phyloP scores from a whole-genome alignment of 495 filamentous ascomycete genomes.

The Chlorociboria aeruginascens region DNA sequence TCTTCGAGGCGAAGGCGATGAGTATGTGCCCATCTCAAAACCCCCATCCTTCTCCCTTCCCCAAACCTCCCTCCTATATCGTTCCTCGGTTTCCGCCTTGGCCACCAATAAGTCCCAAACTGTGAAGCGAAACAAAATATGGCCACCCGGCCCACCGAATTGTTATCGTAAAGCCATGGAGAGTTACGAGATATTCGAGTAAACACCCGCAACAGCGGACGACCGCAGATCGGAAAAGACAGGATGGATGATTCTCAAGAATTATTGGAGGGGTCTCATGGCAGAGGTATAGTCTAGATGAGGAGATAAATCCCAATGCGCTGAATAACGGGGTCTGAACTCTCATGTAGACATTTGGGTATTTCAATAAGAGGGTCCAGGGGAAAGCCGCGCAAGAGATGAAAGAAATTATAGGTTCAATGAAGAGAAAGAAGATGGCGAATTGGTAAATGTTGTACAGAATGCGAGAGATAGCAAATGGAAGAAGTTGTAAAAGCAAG shows the following conservation, averaged over 20 bases:
- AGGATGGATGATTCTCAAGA: slow-evolving; percentile 16
- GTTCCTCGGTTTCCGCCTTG: slow-evolving; percentile 5
- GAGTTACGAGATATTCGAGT: slow-evolving; percentile 36
- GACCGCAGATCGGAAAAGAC: slow-evolving; percentile 15
- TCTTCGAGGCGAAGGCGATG: too few species aligned
- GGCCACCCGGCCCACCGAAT: slow-evolving; percentile 39
- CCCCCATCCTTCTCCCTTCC: not conserved
- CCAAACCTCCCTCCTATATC: not conserved
- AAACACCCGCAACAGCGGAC: slow-evolving; percentile 38
- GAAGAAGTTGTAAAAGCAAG: too few species aligned
- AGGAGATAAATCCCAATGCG: not conserved
- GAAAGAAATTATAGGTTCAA: not conserved
- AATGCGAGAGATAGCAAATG: slow-evolving; percentile 1
- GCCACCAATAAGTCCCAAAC: slow-evolving; percentile 13
- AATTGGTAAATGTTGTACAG: not conserved
- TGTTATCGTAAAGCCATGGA: slow-evolving; percentile 38
- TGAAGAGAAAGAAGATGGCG: not conserved
- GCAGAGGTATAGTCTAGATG: slow-evolving; percentile 3
- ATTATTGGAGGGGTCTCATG: slow-evolving; percentile 15
- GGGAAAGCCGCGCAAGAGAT: not conserved
- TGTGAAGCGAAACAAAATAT: slow-evolving; percentile 4
- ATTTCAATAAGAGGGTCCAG: not conserved
- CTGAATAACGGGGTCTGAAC: not conserved
- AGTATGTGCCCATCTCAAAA: not conserved
- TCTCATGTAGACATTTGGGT: slow-evolving; percentile 3